Percentiles rank a stretch among this genome's conserved stretches.
Conservation (phyloP, 495 filamentous ascomycete species). For the Acidomyces sp. region DNA sequence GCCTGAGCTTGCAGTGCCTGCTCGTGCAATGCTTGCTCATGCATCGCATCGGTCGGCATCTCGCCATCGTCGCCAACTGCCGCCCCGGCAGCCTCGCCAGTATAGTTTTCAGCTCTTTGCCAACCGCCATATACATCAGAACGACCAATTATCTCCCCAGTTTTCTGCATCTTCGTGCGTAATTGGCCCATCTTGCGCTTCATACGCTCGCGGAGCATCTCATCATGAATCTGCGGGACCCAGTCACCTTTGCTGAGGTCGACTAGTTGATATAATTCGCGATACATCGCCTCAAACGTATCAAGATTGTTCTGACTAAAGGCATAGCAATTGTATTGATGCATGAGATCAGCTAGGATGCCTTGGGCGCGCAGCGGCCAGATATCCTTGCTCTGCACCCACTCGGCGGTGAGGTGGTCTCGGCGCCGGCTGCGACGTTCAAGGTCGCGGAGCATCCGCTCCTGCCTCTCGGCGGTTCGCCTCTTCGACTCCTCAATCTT, state of each 20-base stretch:
- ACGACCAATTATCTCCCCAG: constrained; percentile 17
- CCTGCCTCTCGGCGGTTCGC: constrained; percentile 15
- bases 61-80: constrained; percentile 11
- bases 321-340: constrained; percentile 17
- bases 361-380: constrained; percentile 18
- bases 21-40: background rate
- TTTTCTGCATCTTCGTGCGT: constrained; percentile 19
- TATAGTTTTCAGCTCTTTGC: constrained; percentile 14
- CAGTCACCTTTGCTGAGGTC: constrained; percentile 19
- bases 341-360: constrained; percentile 18
- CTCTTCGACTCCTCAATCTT: constrained; percentile 19
- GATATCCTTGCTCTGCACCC: constrained; percentile 20
- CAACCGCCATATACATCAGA: constrained; percentile 11
- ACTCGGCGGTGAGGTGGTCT: constrained; percentile 19
- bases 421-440: constrained; percentile 15
- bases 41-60: constrained; percentile 2
- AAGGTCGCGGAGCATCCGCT: constrained; percentile 15
- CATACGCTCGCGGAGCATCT: constrained; percentile 18
- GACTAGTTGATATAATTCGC: constrained; percentile 15
- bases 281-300: constrained; percentile 13
- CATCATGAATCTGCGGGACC: constrained; percentile 14
- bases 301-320: constrained; percentile 7
- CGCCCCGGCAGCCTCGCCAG: constrained; percentile 13
- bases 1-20: constrained; percentile 9
- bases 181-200: constrained; percentile 21